These are phyloP conservation scores for Didymella arachidicola DNA, from an alignment of 2,329 filamentous ascomycete genomes.

Conservation along the genomic window DNA sequence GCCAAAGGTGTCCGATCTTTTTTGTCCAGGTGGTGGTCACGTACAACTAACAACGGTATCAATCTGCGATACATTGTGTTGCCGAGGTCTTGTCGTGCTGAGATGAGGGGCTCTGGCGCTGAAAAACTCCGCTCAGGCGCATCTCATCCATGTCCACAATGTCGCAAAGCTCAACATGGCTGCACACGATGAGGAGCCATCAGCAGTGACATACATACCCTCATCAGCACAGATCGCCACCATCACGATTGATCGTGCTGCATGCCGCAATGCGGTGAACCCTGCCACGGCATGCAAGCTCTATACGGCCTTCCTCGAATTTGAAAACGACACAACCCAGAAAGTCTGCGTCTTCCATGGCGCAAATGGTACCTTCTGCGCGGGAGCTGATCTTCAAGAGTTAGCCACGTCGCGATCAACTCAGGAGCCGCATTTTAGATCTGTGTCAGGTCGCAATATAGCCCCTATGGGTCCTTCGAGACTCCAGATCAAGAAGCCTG, in stretches of 20 bases:
- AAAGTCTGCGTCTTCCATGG: constrained; percentile 63
- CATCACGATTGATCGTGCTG: constrained; percentile 63
- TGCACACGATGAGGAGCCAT: constrained; percentile 10
- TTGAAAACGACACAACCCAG: constrained; percentile 60
- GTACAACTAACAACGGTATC: background rate
- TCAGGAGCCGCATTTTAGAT: constrained; percentile 35
- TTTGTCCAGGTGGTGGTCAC: too few species aligned
- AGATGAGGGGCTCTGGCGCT: background rate
- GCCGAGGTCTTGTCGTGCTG: constrained; percentile 4
- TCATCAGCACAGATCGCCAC: constrained; percentile 57
- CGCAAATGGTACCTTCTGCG: constrained; percentile 59
- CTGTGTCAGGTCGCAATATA: constrained; percentile 49
- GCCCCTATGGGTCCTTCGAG: constrained; percentile 63
- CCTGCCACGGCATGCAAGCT: constrained; percentile 58
- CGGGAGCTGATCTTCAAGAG: constrained; percentile 61
- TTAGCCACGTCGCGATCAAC: constrained; percentile 37
- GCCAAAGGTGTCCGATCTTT: too few species aligned
- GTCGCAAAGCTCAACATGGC: background rate
- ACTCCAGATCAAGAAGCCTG: constrained; percentile 60
- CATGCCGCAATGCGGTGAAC: constrained; percentile 63
- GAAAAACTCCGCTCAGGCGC: constrained; percentile 1
- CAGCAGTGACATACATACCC: constrained; percentile 28
- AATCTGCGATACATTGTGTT: background rate
- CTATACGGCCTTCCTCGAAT: constrained; percentile 57
- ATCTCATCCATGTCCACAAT: background rate